Percentiles rank a stretch among this genome's conserved stretches.
These are phyloP conservation scores for Adansonia rubrostipa DNA, from an alignment of 441 rosid species.

Conservation along the genomic window DNA sequence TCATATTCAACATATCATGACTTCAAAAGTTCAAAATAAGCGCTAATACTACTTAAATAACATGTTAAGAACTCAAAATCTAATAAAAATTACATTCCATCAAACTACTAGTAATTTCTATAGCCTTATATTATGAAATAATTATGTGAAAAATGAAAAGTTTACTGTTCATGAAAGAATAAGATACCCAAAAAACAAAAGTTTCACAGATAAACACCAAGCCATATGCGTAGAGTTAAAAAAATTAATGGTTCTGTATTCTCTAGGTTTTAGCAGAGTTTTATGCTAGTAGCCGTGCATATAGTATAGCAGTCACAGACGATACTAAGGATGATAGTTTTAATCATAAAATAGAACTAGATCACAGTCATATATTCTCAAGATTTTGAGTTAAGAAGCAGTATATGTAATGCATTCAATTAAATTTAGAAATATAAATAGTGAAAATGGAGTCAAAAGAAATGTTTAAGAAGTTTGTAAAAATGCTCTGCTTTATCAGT, in stretches of 20 bases:
- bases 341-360: neutral
- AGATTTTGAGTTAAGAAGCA: neutral
- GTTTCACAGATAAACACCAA: neutral
- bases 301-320: neutral
- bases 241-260: neutral
- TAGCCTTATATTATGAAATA: neutral
- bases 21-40: slow-evolving; percentile 15
- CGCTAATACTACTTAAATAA: slow-evolving; percentile 2
- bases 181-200: neutral
- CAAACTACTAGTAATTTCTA: neutral
- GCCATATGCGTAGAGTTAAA: neutral
- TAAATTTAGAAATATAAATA: neutral
- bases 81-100: neutral
- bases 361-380: neutral
- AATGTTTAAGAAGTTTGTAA: neutral
- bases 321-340: neutral
- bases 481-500: neutral
- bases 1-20: slow-evolving; percentile 12
- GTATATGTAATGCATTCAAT: neutral
- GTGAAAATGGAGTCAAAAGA: neutral
- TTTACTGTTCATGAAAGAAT: neutral
- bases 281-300: neutral
- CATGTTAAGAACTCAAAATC: slow-evolving; percentile 8
- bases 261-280: neutral
- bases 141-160: neutral